phyloP scores from a whole-genome alignment of 495 filamentous ascomycete genomes.

The Pseudoneurospora amorphoporcata region DNA sequence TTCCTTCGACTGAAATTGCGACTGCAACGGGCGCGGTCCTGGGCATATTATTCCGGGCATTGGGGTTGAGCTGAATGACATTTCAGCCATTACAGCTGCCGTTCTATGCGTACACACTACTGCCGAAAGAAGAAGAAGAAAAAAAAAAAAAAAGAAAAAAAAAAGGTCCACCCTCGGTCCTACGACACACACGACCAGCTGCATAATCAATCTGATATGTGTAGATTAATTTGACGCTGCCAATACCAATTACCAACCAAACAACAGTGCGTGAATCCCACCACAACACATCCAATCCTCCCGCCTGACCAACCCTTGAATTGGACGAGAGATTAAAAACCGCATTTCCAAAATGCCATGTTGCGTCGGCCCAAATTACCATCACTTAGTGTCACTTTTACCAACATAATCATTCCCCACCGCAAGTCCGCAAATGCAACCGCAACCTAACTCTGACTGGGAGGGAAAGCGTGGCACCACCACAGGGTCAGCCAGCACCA shows the following conservation, averaged over 20 bases:
- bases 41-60: neutral
- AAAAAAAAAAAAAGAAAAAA: neutral
- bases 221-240: neutral
- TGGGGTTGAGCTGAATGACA: neutral
- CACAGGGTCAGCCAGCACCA: neutral
- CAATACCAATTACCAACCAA: neutral
- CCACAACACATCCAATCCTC: neutral
- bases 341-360: slow-evolving; percentile 3
- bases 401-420: neutral
- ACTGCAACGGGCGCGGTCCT: neutral
- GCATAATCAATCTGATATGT: neutral
- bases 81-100: neutral
- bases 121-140: neutral
- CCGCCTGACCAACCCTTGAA: neutral
- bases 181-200: neutral
- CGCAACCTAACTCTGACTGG: neutral
- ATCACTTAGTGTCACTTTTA: neutral
- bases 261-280: neutral
- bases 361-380: neutral
- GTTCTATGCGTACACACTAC: neutral
- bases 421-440: neutral
- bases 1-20: neutral
- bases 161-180: neutral
- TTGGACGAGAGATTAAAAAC: neutral
- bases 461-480: neutral